Conservation (phyloP, 768 basidiomycete genomes). For the Serendipita sp. region DNA sequence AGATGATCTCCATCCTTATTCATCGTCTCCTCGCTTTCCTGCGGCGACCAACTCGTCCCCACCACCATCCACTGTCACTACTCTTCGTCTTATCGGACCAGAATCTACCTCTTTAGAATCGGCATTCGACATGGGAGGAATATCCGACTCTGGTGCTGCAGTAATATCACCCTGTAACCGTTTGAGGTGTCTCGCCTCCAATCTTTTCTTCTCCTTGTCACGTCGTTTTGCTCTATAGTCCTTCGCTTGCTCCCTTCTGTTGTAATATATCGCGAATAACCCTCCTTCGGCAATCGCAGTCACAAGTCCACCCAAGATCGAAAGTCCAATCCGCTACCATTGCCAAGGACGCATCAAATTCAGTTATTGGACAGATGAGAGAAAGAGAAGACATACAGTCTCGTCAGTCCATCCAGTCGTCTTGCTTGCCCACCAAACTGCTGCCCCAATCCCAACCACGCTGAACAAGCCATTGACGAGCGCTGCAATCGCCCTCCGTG, state of each 20-base stretch:
- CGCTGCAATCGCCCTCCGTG: not conserved
- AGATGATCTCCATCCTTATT: no score
- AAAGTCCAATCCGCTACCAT: not conserved
- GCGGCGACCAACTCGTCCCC: not conserved
- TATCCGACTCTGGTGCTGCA: not conserved
- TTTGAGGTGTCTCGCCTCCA: not conserved
- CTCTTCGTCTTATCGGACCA: no score
- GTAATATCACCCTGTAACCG: not conserved
- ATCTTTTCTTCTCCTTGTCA: not conserved
- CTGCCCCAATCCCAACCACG: not conserved
- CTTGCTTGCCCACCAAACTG: conserved; percentile 3
- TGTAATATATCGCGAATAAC: conserved; percentile 1
- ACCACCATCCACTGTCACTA: not conserved
- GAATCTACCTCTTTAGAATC: not conserved
- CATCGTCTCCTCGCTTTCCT: no score
- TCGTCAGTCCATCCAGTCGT: not conserved
- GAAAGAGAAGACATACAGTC: not conserved
- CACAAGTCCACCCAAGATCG: not conserved
- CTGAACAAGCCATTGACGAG: conserved; percentile 4
- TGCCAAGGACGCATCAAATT: not conserved
- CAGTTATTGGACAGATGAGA: not conserved
- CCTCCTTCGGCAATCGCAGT: conserved; percentile 1
- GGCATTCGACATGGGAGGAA: not conserved
- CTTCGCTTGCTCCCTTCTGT: not conserved
- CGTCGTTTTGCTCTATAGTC: not conserved